Conservation (phyloP, 2,329 filamentous ascomycete species). For the Trichophyton simii region DNA sequence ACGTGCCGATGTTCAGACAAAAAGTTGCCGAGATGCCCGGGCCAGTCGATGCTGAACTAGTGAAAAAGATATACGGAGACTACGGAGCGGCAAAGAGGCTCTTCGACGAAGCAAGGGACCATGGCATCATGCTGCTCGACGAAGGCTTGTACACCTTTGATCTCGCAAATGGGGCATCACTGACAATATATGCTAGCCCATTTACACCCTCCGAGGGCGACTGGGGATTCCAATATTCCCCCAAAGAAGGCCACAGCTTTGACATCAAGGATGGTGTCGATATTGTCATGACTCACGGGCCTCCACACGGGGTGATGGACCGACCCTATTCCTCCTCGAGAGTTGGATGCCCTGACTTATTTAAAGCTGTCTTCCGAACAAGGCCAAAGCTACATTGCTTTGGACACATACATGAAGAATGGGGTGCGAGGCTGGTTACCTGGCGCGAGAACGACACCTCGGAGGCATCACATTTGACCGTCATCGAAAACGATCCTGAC, state of each 20-base stretch:
- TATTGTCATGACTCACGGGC: constrained; percentile 43
- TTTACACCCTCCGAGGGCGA: constrained; percentile 37
- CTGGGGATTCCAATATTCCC: constrained; percentile 42
- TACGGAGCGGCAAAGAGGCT: constrained; percentile 29
- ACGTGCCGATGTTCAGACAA: constrained; percentile 26
- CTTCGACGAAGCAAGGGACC: constrained; percentile 23
- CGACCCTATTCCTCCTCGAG: constrained; percentile 10
- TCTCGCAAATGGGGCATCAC: constrained; percentile 38
- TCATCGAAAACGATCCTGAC: constrained; percentile 30
- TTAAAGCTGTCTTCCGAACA: constrained; percentile 20
- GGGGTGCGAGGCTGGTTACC: constrained; percentile 43
- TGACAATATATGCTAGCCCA: constrained; percentile 44
- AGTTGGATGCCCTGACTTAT: constrained; percentile 9
- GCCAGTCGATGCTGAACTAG: constrained; percentile 19
- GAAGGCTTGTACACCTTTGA: constrained; percentile 39
- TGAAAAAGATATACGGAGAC: constrained; percentile 30
- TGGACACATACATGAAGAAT: constrained; percentile 39
- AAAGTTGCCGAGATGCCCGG: constrained; percentile 21
- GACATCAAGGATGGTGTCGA: constrained; percentile 26
- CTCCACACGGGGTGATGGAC: constrained; percentile 41
- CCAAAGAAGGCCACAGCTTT: constrained; percentile 27
- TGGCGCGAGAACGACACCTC: constrained; percentile 35
- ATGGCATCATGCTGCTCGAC: constrained; percentile 37
- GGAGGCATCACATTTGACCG: constrained; percentile 35
- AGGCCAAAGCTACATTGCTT: constrained; percentile 30